Base-by-base conservation (phyloP, 2,329 filamentous ascomycete species). In the Xylariales sp. region DNA sequence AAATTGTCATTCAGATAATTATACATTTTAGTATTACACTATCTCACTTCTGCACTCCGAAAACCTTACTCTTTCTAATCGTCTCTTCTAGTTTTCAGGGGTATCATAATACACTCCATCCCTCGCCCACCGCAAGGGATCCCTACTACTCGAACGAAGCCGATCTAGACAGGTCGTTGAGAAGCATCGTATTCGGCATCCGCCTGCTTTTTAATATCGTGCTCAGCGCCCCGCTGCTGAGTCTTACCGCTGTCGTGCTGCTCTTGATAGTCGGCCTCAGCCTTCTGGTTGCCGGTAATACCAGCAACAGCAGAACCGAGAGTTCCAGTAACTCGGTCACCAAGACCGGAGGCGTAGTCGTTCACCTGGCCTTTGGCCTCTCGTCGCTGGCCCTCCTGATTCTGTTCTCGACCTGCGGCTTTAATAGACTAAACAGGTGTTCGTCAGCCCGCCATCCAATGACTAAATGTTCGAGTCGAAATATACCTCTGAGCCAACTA, bases 211-310 rank as follows among this genome's bases (percentile, higher is more conserved):
- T 91, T 82, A 64, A 97, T 85, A 76, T 97, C 93, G 45, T 86
- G 82, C 86, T 97, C 94, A 1, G 91, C 94, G 57, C 93, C 92
- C 23, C 93, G 87, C 86, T 97, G 92, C 76, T 88, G 85, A 23
- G 91, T 92, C 89, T 96, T 97, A 71, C 94, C 94, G 71, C 88
- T 82, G 75, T 96, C 93, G 76, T 96, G 93, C 80, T 91, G 83
- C 73, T 85, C 79, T 78, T 92, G 84, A 76, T 89, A 91, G 78
- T 89, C 87, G 55, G 83, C 79, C 83, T 94, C 85, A 67, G 88
- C 88, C 34, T 83, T 80, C 55, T 84, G 82, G 78, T 97, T 90
- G 18, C 94, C 94, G 1, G 89, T 92, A 14, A 97, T 62, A 32
- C 88, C 87, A n/a, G 93, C 88, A 36, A 92, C 84, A 0, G 91